Conservation (phyloP, 768 basidiomycete genomes). For the Lentinula detonsa region DNA sequence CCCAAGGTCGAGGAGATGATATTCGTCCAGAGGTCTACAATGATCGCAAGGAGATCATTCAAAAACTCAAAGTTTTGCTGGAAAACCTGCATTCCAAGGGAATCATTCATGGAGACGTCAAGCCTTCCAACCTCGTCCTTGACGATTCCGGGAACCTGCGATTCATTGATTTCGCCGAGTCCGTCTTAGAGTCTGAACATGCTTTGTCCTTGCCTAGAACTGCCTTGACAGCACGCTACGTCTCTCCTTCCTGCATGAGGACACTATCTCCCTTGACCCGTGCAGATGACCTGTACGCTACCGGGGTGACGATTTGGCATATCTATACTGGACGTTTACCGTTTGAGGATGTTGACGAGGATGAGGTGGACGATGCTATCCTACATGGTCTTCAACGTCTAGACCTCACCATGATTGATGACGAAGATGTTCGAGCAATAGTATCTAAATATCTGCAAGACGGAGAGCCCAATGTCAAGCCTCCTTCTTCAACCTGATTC, state of each 20-base stretch:
- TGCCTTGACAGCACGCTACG: slow-evolving; percentile 4
- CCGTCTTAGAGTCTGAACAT: slow-evolving; percentile 7
- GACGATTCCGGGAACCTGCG: slow-evolving; percentile 9
- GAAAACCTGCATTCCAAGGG: slow-evolving; percentile 12
- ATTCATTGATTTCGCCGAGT: slow-evolving; percentile 13
- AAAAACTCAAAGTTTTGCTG: not conserved
- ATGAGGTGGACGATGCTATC: slow-evolving; percentile 7
- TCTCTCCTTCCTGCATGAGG: slow-evolving; percentile 10
- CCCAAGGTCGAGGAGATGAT: too few relatives aligned
- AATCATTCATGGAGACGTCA: slow-evolving; percentile 18
- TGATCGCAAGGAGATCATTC: not conserved
- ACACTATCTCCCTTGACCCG: slow-evolving; percentile 3
- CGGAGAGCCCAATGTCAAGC: too few relatives aligned
- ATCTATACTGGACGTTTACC: slow-evolving; percentile 13
- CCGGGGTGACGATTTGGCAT: slow-evolving; percentile 13
- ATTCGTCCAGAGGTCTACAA: too few relatives aligned
- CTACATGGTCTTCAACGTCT: slow-evolving; percentile 12
- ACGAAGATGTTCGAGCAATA: not conserved
- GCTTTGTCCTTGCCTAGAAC: not conserved
- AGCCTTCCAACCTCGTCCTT: slow-evolving; percentile 14
- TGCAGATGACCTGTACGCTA: slow-evolving; percentile 19
- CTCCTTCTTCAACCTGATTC: too few relatives aligned
- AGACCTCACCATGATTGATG: slow-evolving; percentile 14
- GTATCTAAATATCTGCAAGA: too few relatives aligned
- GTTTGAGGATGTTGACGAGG: slow-evolving; percentile 11